Conservation (phyloP, 2,329 filamentous ascomycete genomes). For the Septoria linicola region DNA sequence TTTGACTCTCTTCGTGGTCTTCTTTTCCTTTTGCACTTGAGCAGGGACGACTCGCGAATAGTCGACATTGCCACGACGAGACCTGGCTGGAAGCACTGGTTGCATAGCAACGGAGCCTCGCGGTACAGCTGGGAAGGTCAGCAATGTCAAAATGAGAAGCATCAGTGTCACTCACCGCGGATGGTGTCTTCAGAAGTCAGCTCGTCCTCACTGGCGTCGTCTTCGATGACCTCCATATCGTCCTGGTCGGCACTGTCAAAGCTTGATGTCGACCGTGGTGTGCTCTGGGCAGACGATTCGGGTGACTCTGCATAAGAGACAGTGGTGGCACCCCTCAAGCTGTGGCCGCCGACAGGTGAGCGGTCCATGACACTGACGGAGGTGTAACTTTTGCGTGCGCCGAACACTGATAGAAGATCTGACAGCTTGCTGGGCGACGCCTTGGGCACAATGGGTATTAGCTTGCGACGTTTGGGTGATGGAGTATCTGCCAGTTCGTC, state of each 20-base stretch:
- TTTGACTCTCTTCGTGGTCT: slow-evolving; percentile 13
- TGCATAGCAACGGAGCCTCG: slow-evolving; percentile 8
- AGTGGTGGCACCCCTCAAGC: slow-evolving; percentile 15
- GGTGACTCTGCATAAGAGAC: slow-evolving; percentile 30
- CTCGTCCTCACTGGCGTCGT: slow-evolving; percentile 28
- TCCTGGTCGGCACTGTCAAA: slow-evolving; percentile 15
- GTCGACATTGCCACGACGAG: slow-evolving; percentile 28
- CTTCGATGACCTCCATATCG: slow-evolving; percentile 2
- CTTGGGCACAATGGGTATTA: slow-evolving; percentile 20
- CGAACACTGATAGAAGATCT: slow-evolving; percentile 33
- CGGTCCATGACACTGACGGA: slow-evolving; percentile 32
- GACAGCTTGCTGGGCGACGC: slow-evolving; percentile 21
- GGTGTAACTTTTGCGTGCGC: slow-evolving; percentile 28
- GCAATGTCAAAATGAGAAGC: neutral
- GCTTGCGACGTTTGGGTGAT: slow-evolving; percentile 27
- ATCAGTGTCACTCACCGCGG: slow-evolving; percentile 14
- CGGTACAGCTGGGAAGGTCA: slow-evolving; percentile 15
- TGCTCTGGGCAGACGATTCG: slow-evolving; percentile 15
- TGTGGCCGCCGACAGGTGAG: slow-evolving; percentile 15
- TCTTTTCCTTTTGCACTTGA: slow-evolving; percentile 13
- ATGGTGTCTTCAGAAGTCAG: slow-evolving; percentile 26
- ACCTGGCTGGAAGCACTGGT: slow-evolving; percentile 28
- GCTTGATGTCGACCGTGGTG: slow-evolving; percentile 15
- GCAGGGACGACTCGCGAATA: slow-evolving; percentile 23
- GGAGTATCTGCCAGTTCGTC: slow-evolving; percentile 14